Conservation (phyloP, 495 filamentous ascomycete species). For the Aspergillus diversus region DNA sequence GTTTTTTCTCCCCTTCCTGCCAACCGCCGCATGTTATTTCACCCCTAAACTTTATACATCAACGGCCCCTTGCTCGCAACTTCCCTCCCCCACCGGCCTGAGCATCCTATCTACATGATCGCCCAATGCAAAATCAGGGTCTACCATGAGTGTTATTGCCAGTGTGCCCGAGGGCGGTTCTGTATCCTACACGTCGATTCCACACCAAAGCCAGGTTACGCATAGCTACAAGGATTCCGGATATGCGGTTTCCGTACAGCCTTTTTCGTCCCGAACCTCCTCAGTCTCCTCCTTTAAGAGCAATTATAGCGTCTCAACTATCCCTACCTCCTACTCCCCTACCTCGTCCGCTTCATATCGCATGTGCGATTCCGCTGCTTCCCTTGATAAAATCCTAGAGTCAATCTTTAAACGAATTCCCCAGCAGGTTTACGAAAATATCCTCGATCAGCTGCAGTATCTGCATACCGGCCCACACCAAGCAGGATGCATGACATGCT, state of each 20-base stretch:
- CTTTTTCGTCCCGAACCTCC: slow-evolving; percentile 40
- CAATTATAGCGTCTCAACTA: slow-evolving; percentile 44
- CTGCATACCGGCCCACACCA: slow-evolving; percentile 50
- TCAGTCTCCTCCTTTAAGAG: slow-evolving; percentile 48
- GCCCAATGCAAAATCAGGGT: slow-evolving; percentile 19
- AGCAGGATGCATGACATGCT: slow-evolving; percentile 71
- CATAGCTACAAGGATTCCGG: slow-evolving; percentile 31
- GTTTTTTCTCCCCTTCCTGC: slow-evolving; percentile 9
- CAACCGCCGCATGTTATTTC: slow-evolving; percentile 7
- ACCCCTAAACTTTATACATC: slow-evolving; percentile 11
- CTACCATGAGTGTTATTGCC: slow-evolving; percentile 48
- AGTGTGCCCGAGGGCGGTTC: slow-evolving; percentile 45
- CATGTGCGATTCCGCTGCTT: slow-evolving; percentile 42
- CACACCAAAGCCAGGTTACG: slow-evolving; percentile 24
- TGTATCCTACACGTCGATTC: slow-evolving; percentile 35
- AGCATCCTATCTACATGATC: slow-evolving; percentile 15
- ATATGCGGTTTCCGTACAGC: slow-evolving; percentile 37
- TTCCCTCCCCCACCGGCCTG: not conserved
- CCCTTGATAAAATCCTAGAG: slow-evolving; percentile 38
- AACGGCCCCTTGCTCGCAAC: slow-evolving; percentile 10
- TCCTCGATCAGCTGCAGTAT: slow-evolving; percentile 53
- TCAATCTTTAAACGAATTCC: slow-evolving; percentile 56
- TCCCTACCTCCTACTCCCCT: slow-evolving; percentile 45
- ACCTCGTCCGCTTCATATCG: slow-evolving; percentile 41
- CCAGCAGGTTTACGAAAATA: slow-evolving; percentile 59